Base-by-base conservation (phyloP, 371 early-diverging fungal genomes). In the Rhizopus sp. region DNA sequence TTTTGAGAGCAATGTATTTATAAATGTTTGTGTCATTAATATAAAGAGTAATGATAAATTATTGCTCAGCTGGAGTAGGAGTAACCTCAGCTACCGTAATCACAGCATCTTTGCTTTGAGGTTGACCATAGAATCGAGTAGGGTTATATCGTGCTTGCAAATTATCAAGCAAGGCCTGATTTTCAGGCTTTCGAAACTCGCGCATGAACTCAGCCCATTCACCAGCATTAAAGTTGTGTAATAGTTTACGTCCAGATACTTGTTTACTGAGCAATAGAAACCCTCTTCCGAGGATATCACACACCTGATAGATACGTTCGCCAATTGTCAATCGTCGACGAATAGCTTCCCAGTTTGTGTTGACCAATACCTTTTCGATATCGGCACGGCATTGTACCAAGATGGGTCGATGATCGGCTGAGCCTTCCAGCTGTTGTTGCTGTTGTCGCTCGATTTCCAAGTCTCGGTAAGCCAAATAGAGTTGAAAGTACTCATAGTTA, bases 341-440 rank as follows among this genome's bases (percentile, higher is more conserved):
- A 41, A 79, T 76, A 5, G 80, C 80, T 54, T 79, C 80, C 80
- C 80, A 79, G 32, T 79, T 79, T 17, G 77, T 79, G 49, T 61
- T 79, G 7, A 72, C 73, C 7, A 79, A 55, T 1, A 74, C 68
- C 31, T 70, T 72, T 57, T 79, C 80, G 31, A 79, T 70, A n/a
- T 79, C 80, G 6, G 75, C 54, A 9, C 80, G 74, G 23, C 72
- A 74, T 51, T 79, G 80, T 0, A 68, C 69, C 35, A 72, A 10
- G 15, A 77, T 59, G 6, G 77, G 66, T 17, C 77, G 59, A 1
- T 73, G 53, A 50, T 78, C 78, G 8, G 61, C 41, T 5, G 64
- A 59, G 0, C 60, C 72, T 48, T 57, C 40, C 17, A 62, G 62
- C 9, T 66, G 64, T 35, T 68, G 65, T 37, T 67, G 68, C 32